These are phyloP conservation scores for Chlorella sorokiniana DNA, from an alignment of 139 green algal species.

Conservation along the genomic window DNA sequence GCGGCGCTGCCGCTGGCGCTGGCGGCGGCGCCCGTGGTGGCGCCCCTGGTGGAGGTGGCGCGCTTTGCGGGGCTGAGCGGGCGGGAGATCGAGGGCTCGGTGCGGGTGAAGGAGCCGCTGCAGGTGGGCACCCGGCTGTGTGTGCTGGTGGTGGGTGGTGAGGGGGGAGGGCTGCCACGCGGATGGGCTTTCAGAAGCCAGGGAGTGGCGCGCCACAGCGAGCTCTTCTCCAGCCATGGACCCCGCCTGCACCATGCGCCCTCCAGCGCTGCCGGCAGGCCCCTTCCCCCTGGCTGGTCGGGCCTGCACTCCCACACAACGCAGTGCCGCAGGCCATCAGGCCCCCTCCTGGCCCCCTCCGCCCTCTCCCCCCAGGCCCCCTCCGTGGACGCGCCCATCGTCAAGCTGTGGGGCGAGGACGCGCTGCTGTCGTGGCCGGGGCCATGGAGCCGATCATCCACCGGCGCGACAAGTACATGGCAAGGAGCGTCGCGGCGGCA, in stretches of 20 bases:
- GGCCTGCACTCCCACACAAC: too few species aligned
- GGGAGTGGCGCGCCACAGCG: too few species aligned
- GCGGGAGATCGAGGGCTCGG: constrained; percentile 78
- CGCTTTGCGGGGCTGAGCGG: constrained; percentile 56
- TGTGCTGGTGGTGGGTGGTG: too few species aligned
- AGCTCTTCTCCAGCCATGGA: too few species aligned
- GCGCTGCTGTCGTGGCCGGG: constrained; percentile 87
- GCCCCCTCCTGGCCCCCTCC: background rate
- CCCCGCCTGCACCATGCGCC: too few species aligned
- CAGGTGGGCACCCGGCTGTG: constrained; percentile 19
- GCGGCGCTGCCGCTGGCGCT: constrained; percentile 44
- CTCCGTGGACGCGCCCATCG: background rate
- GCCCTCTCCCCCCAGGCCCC: constrained; percentile 14
- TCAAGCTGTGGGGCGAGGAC: constrained; percentile 86
- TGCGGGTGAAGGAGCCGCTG: constrained; percentile 70
- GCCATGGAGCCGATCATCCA: constrained; percentile 73
- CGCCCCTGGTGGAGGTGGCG: constrained; percentile 70
- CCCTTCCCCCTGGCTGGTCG: too few species aligned
- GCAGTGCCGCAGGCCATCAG: too few species aligned
- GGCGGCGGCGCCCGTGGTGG: constrained; percentile 62
- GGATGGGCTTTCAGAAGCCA: too few species aligned
- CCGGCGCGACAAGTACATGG: constrained; percentile 87
- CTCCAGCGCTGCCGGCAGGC: too few species aligned
- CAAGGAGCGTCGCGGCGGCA: constrained; percentile 60
- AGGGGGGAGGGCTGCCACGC: too few species aligned